Base-by-base conservation (phyloP, 352 stramenopile genomes). In the Globisporangium okanoganense region DNA sequence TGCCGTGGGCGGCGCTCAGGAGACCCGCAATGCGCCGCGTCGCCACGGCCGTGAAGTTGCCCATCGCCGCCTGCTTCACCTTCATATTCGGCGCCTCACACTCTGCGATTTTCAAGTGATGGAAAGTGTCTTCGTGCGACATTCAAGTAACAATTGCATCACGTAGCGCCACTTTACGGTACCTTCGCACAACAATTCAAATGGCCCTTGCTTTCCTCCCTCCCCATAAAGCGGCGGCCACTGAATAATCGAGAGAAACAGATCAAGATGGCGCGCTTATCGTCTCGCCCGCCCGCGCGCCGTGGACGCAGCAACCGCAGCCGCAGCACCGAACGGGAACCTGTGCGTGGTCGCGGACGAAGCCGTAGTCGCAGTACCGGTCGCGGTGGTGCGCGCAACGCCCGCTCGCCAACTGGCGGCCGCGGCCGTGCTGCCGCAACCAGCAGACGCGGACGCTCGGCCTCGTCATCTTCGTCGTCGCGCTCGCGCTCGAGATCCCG, bases 391-490 rank as follows among this genome's bases (percentile, higher is more conserved):
- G 24, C 18, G 0, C 45, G 54, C 31, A 51, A 49, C 43, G 33
- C 33, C n/a, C 52, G 61, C 24, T 22, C 36, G 9, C 55, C 61
- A 10, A 43, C 61, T 0, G 24, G 13, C n/a, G 25, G 52, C 31
- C 31, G 61, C 52, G n/a, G 25, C 5, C 38, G 51, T 24, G 4
- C 40, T 1, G 18, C 55, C 8, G 10, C 41, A 29, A 33, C 54
- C 16, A 55, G 20, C 9, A 20, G 45, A 14, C 56, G 66, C 33
- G 22, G 44, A 27, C 67, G 67, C 45, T 65, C 67, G n/a, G 29
- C 14, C 2, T 68, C 68, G 40, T 64, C 40, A 6, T 72, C 62
- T 12, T 50, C 66, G 40, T 56, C 56, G 40, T 47, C 18, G 8
- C 18, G 31, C 13, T 56, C 48, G 29, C 45, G 41, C 33, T 60